Evolutionary conservation across 352 stramenopile species (phyloP), one percentile per base, ranked within the genome.

Genomic region (Phytophthora rubi): DNA sequence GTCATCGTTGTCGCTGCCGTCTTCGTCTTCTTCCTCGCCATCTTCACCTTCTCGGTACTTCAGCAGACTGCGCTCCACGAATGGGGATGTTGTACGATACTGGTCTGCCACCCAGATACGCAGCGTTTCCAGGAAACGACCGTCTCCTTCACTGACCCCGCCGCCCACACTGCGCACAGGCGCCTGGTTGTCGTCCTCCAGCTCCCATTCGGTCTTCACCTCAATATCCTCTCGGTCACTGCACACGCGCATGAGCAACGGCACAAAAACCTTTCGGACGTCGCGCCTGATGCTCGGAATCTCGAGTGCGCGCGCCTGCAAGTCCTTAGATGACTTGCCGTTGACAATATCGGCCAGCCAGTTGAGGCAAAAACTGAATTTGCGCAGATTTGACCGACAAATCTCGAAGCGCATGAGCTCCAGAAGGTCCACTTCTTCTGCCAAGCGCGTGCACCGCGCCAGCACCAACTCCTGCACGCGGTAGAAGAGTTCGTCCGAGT

Each of bases 401-500:
- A 95, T 95, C 69, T 95, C 88, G 60, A 93, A 95, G 21, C 88
- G 88, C 67, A 95, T 77, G 21, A 95, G 77, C 72, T 93, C 88
- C 15, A 95, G 67, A 45, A 93, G 73, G 47, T 93, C 85, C 9
- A 90, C 74, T 52, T 94, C 83, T 16, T 89, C 76, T 1, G 65
- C 71, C 7, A 95, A 70, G 7, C 85, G 84, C 23, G 82, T 62
- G 52, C 87, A 94, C 28, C 86, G 86, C 9, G 71, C 79, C 3
- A 94, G 68, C 56, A 90, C 84, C 12, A 95, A 76, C 66, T 94
- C 86, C 62, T 95, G 84, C 48, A 91, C 85, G 28, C 88, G 88
- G 60, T 90, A 89, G 60, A 95, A 95, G 45, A 95, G 71, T 65
- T 95, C 88, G 73, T 95, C 88, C 49, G 85, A 92, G 75, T 95